A percentile compares a stretch with the other conserved stretches of the same genome.
Evolutionary conservation across 768 basidiomycete genomes (phyloP).

Genomic region (Pulveroboletus sp.): DNA sequence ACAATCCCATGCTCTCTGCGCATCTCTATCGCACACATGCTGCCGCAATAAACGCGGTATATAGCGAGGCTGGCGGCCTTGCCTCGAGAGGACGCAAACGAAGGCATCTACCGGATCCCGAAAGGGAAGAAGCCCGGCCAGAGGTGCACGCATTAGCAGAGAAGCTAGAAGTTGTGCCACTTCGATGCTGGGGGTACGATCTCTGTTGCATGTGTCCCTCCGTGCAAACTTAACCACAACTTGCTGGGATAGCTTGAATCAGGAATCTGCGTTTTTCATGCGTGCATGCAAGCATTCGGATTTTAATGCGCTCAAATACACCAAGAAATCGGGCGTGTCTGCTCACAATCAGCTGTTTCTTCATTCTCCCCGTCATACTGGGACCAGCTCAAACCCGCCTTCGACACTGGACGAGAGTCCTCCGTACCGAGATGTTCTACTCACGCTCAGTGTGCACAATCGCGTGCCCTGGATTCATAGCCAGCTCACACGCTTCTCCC

Average conservation of each 20-base stretch:
- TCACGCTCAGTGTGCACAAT: conserved; percentile 58
- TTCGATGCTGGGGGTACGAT: conserved; percentile 62
- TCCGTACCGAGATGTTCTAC: conserved; percentile 38
- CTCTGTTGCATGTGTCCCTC: neutral
- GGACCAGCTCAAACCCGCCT: neutral
- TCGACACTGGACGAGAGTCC: neutral
- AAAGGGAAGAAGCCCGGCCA: conserved; percentile 30
- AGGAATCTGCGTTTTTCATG: conserved; percentile 57
- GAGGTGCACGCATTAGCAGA: conserved; percentile 48
- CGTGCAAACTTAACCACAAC: neutral
- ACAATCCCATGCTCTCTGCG: conserved; percentile 52
- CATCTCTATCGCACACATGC: conserved; percentile 54
- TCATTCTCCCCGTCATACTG: neutral
- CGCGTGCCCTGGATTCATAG: conserved; percentile 58
- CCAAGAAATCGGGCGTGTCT: conserved; percentile 28
- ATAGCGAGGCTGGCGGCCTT: conserved; percentile 32
- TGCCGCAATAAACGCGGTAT: conserved; percentile 35
- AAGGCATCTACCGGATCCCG: conserved; percentile 28
- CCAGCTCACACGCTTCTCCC: conserved; percentile 56
- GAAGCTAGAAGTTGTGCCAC: conserved; percentile 45
- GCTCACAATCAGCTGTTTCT: neutral
- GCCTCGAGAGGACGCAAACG: conserved; percentile 29
- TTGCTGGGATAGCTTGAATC: conserved; percentile 37
- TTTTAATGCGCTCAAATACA: conserved; percentile 46
- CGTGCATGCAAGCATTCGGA: conserved; percentile 63